phyloP scores from a whole-genome alignment of 139 green algal species.

The Ettlia oleoabundans region DNA sequence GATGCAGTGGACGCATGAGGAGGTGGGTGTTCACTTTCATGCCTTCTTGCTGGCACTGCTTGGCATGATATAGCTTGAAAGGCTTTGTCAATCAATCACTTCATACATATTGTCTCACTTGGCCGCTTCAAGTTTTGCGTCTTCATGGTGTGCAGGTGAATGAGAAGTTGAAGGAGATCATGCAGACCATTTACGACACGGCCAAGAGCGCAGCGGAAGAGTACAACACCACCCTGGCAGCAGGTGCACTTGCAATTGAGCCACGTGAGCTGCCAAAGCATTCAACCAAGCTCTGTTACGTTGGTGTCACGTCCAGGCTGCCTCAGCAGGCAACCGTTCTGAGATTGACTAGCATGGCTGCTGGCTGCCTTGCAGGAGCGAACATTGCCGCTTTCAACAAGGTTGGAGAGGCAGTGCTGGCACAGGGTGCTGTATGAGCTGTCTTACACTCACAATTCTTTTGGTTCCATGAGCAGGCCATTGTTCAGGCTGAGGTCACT shows the following conservation, averaged over 20 bases:
- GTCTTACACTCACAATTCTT: background rate
- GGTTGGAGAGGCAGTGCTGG: slow-evolving; percentile 18
- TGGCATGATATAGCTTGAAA: no score
- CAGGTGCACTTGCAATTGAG: background rate
- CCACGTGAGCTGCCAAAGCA: background rate
- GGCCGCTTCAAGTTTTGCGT: background rate
- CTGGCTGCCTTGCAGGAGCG: background rate
- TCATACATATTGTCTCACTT: no score
- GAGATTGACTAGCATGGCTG: no score
- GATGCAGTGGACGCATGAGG: background rate
- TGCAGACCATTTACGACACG: background rate
- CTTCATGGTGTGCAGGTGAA: no score
- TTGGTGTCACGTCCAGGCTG: no score
- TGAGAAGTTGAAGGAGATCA: background rate
- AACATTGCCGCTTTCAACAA: slow-evolving; percentile 30
- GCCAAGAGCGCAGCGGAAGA: background rate
- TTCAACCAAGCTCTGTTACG: no score
- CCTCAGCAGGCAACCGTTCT: no score
- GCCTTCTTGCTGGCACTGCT: no score
- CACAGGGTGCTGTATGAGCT: slow-evolving; percentile 18
- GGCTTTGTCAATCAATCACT: no score
- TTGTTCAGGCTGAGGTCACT: no score
- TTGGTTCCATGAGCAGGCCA: background rate
- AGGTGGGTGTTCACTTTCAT: no score
- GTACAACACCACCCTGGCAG: slow-evolving; percentile 5